These are phyloP conservation scores for Lichtheimia ramosa DNA, from an alignment of 371 early-diverging fungal species.

Conservation along the genomic window DNA sequence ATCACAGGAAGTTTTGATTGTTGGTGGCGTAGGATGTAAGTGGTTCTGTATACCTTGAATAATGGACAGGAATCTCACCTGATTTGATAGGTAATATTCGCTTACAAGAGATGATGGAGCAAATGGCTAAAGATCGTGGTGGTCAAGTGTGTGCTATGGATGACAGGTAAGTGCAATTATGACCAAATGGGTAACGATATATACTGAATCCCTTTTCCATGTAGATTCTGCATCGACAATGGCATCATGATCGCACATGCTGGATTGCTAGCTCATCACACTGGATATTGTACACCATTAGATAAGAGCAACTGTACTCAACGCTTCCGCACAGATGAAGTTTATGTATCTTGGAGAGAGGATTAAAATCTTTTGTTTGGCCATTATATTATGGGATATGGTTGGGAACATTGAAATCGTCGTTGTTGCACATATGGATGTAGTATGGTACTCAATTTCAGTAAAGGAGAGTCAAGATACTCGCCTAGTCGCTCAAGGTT, in stretches of 20 bases:
- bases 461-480: too few species aligned
- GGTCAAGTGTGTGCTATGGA: conserved; percentile 96
- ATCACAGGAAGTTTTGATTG: conserved; percentile 92
- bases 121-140: conserved; percentile 93
- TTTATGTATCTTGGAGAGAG: conserved; percentile 88
- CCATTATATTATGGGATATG: too few species aligned
- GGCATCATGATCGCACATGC: conserved; percentile 99
- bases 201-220: too few species aligned
- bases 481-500: too few species aligned
- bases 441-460: too few species aligned
- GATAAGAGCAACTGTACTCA: conserved; percentile 94
- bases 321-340: conserved; percentile 93
- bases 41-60: neutral
- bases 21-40: conserved; percentile 99
- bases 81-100: conserved; percentile 73
- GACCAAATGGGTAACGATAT: neutral
- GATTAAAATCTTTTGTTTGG: conserved; percentile 4
- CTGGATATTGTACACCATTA: conserved; percentile 74
- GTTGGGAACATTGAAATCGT: too few species aligned
- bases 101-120: conserved; percentile 98
- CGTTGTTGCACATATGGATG: too few species aligned
- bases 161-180: conserved; percentile 67
- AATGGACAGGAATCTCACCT: neutral
- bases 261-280: conserved; percentile 79
- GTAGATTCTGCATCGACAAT: conserved; percentile 97